Base-by-base conservation (phyloP, 805 yeast species). In the Wickerhamiella parazyma region DNA sequence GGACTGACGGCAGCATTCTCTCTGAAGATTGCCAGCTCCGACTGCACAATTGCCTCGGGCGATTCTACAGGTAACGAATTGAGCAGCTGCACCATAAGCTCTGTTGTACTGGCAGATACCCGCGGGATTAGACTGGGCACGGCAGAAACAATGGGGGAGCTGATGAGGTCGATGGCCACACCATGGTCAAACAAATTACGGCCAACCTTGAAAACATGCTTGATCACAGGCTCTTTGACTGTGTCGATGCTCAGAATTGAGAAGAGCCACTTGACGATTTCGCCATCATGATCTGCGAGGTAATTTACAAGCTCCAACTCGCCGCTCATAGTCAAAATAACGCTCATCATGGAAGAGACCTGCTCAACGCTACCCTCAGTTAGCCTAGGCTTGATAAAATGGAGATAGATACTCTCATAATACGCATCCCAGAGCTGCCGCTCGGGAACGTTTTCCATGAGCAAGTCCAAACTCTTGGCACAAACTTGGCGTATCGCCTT, bases 291-390 rank as follows among this genome's bases (percentile, higher is more conserved):
- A 44, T 68, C 60, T 44, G 68, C 69, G 36, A 84, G 60, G 46
- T 79, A 73, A 11, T 66, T 65, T 38, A 69, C 62, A 31, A 78
- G 66, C 18, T 64, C 63, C 4, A 65, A 63, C 25, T 62, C 57
- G 4, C 66, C 56, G 39, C 80, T 64, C 76, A 94, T 72, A 7
- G 71, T 63, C 6, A 74, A 60, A 53, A 89, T 71, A 8, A 85
- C 56, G 45, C 68, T 73, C 73, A 87, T 63, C 36, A 89, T 57
- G 0, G 94, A 71, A 0, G 96, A 85, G 0, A 89, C 78, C 53
- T 80, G 85, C 55, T 85, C 93, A 25, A 80, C 65, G 57, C 89
- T 91, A 53, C 81, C 94, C 33, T 64, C 70, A 1, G 48, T 65
- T 51, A 91, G 65, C 54, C 93, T 72, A 6, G 94, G 86, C 17